Percentiles rank a stretch among this genome's conserved stretches.
Evolutionary conservation across 1,284 basidiomycete species (phyloP).

Genomic region (Sanguinoderma infundibulare): DNA sequence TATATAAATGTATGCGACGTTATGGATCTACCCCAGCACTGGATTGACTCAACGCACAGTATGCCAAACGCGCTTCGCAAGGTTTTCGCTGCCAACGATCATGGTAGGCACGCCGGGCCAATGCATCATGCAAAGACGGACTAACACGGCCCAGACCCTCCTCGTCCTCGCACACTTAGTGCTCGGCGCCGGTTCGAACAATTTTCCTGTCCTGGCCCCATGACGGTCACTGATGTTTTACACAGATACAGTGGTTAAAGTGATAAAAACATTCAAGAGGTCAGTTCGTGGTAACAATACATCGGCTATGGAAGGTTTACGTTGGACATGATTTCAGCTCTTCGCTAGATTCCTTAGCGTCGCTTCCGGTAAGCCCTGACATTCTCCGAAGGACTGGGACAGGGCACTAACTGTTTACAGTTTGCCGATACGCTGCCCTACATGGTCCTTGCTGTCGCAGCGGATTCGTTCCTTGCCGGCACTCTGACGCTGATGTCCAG

Average conservation of each 20-base stretch:
- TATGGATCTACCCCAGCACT: no score
- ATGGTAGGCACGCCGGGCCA: constrained; percentile 12
- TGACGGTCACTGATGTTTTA: no score
- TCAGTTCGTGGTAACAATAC: neutral
- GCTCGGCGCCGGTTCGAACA: constrained; percentile 21
- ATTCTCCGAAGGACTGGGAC: neutral
- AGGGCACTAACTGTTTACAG: neutral
- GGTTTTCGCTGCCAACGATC: constrained; percentile 15
- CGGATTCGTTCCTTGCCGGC: constrained; percentile 23
- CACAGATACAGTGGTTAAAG: constrained; percentile 22
- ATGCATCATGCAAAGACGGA: neutral
- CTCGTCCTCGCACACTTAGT: constrained; percentile 19
- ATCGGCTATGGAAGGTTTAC: neutral
- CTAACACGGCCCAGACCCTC: constrained; percentile 7
- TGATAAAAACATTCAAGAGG: constrained; percentile 21
- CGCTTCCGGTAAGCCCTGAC: constrained; percentile 12
- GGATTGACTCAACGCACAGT: constrained; percentile 6
- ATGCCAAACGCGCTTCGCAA: constrained; percentile 16
- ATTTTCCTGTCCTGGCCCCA: no score
- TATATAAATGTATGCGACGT: constrained; percentile 18
- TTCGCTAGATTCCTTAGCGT: constrained; percentile 14
- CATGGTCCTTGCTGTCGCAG: constrained; percentile 23
- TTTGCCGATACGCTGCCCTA: constrained; percentile 24
- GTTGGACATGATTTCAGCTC: neutral
- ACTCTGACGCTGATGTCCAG: constrained; percentile 22